Base-by-base conservation (phyloP, 495 filamentous ascomycete species). In the Apodospora peruviana region DNA sequence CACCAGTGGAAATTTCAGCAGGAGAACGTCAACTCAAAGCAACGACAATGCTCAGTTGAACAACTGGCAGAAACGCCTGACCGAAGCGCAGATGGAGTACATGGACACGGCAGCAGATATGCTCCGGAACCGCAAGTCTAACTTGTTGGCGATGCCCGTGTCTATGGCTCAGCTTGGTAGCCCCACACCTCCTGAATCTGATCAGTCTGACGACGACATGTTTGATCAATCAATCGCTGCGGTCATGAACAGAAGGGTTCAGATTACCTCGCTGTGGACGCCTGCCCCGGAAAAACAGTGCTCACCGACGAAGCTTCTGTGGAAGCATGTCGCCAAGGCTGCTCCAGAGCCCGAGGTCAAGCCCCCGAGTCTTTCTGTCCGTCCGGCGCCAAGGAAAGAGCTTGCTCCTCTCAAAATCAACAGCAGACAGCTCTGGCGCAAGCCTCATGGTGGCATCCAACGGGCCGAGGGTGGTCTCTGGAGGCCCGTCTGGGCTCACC, bases 161-260 rank as follows among this genome's bases (percentile, higher is more conserved):
- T 45, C 52, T n/a, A 44, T 35, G 45, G 60, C 56, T n/a, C 62
- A 62, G 42, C 47, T 77, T 0, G 70, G 72, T 19, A 79, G 71
- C 47, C 72, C 74, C 5, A 80, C 71, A 40, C 76, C 75, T 36
- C 75, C 73, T 0, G 69, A 75, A 32, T 72, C 69, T 5, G 61
- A 69, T 17, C 57, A 61, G 32, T 70, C 71, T 0, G 58, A 65
- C 11, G 53, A 63, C 21, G 59, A 59, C 22, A 50, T 43, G 9
- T 62, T 51, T 36, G 62, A 67, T 17, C 40, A 17, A 37, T 47
- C 25, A 17, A 21, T 50, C 20, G 21, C n/a, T 29, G 36, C 36
- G 2, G 11, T 25, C 14, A 22, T 47, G 23, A 14, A 38, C 12
- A 45, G 42, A 17, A 35, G 32, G 10, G n/a, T 42, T 10, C 40